Conservation (phyloP, 352 stramenopile species). For the Phytophthora pistaciae region DNA sequence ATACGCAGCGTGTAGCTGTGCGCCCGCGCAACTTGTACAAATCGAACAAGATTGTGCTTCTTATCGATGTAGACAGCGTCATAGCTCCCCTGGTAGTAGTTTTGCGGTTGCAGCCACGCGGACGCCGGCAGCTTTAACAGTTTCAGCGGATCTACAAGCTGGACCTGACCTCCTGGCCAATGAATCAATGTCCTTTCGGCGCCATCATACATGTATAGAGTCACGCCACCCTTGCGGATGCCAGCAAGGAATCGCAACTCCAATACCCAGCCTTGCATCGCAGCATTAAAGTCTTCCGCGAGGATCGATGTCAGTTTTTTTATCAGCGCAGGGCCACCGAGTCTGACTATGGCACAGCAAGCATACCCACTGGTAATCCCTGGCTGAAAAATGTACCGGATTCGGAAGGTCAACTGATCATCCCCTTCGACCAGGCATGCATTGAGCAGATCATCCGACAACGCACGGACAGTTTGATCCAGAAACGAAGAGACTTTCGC, state of each 20-base stretch:
- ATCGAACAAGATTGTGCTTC: no score
- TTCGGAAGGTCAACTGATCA: not conserved
- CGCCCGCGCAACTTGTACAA: no score
- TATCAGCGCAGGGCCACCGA: not conserved
- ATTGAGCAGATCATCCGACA: not conserved
- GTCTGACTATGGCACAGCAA: constrained; percentile 1
- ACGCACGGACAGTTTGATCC: not conserved
- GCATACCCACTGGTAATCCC: constrained; percentile 4
- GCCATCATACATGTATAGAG: not conserved
- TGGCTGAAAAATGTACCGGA: not conserved
- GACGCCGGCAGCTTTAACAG: no score
- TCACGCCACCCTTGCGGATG: constrained; percentile 5
- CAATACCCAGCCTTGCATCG: constrained; percentile 12
- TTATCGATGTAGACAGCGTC: no score
- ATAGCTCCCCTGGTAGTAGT: no score
- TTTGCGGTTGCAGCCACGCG: no score
- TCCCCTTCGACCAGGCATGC: not conserved
- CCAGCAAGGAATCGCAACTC: constrained; percentile 12
- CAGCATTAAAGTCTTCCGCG: not conserved
- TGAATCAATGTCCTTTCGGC: not conserved
- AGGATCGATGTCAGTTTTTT: not conserved
- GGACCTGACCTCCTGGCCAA: not conserved
- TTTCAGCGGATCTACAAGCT: constrained; percentile 1
- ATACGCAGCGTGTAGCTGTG: no score
- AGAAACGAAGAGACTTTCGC: not conserved